These are phyloP conservation scores for Prunus davidiana DNA, from an alignment of 306 rosid species.

Conservation along the genomic window DNA sequence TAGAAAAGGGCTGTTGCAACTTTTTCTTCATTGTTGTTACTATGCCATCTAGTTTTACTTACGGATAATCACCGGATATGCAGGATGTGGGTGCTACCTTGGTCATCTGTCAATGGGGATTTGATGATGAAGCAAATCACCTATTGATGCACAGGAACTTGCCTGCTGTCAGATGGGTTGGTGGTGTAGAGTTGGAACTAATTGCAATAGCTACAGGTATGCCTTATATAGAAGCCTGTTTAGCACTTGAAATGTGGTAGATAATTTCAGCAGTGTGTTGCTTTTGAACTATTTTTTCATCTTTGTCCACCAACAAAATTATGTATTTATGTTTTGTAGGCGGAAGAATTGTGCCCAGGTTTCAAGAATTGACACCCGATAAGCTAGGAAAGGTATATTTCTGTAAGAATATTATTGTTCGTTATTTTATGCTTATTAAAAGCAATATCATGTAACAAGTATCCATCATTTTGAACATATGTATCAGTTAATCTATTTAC, in stretches of 20 bases:
- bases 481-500: not conserved
- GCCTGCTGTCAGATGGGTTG: conserved; percentile 99
- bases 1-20: not conserved
- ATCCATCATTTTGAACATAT: not conserved
- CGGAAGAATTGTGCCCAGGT: conserved; percentile 98
- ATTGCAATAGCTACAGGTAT: conserved; percentile 97
- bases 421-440: not conserved
- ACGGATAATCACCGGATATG: not conserved
- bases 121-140: conserved; percentile 99
- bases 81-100: conserved; percentile 95
- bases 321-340: conserved; percentile 49
- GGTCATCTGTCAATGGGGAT: conserved; percentile 99
- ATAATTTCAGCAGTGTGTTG: not conserved
- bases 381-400: conserved; percentile 81
- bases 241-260: conserved; percentile 1
- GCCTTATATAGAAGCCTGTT: conserved; percentile 19
- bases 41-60: conserved; percentile 5
- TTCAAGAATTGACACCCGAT: conserved; percentile 89
- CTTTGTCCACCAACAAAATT: not conserved
- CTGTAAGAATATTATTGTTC: not conserved
- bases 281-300: not conserved
- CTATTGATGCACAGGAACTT: conserved; percentile 91
- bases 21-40: not conserved
- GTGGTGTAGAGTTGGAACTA: conserved; percentile 98
- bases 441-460: not conserved